phyloP scores from a whole-genome alignment of 2,329 filamentous ascomycete genomes.

The Calonectria ilicicola region DNA sequence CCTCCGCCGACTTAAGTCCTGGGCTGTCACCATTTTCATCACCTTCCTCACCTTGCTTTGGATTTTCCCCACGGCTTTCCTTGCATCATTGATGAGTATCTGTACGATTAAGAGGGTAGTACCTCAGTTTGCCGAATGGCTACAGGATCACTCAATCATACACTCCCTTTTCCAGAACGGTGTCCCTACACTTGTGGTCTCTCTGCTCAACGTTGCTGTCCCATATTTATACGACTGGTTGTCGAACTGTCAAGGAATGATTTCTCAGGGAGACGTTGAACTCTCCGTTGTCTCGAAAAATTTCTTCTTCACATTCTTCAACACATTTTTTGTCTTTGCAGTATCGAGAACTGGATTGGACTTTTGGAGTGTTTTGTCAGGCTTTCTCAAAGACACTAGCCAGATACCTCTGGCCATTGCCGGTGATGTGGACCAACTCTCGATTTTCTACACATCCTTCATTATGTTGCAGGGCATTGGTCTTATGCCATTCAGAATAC shows the following conservation, averaged over 20 bases:
- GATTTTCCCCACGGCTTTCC: conserved; percentile 82
- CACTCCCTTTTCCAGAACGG: conserved; percentile 87
- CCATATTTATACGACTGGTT: conserved; percentile 96
- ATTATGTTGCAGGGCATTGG: conserved; percentile 95
- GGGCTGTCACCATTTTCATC: conserved; percentile 87
- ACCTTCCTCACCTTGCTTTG: conserved; percentile 87
- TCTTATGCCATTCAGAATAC: conserved; percentile 89
- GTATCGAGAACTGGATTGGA: conserved; percentile 85
- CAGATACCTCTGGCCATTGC: conserved; percentile 83
- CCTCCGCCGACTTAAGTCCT: conserved; percentile 80
- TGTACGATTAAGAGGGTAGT: conserved; percentile 82
- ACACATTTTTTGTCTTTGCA: conserved; percentile 96
- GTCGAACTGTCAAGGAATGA: conserved; percentile 92
- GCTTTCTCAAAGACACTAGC: conserved; percentile 83
- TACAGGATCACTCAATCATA: conserved; percentile 77
- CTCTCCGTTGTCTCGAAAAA: conserved; percentile 97
- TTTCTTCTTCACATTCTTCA: conserved; percentile 99
- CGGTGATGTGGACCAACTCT: conserved; percentile 77
- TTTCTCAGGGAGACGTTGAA: conserved; percentile 94
- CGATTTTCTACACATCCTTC: conserved; percentile 91
- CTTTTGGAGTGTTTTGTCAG: conserved; percentile 78
- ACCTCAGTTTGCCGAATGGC: conserved; percentile 74
- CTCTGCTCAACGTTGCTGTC: conserved; percentile 87
- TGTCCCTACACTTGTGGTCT: conserved; percentile 86
- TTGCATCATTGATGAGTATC: conserved; percentile 84